These are phyloP conservation scores for Clonostachys rosea DNA, from an alignment of 2,329 filamentous ascomycete genomes.

Conservation along the genomic window DNA sequence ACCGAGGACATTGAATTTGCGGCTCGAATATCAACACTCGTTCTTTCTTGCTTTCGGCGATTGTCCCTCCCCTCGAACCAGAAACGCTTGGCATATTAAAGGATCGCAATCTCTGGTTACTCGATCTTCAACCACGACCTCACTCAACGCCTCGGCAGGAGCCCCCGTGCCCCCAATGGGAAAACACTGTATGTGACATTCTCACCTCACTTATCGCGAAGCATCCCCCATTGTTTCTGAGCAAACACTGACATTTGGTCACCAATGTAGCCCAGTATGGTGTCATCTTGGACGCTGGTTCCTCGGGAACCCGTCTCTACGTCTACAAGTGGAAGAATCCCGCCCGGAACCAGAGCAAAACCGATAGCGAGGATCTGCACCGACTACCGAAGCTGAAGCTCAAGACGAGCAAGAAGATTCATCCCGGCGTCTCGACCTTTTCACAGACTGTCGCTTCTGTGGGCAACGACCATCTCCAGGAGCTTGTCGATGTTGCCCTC, in stretches of 20 bases:
- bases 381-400: constrained; percentile 77
- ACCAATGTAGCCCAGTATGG: constrained; percentile 59
- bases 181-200: constrained; percentile 24
- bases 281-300: constrained; percentile 95
- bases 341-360: constrained; percentile 54
- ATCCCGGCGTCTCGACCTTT: constrained; percentile 89
- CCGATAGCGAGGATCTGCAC: constrained; percentile 36
- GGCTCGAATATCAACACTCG: too few species aligned
- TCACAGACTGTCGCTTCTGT: constrained; percentile 71
- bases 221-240: too few species aligned
- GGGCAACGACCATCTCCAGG: constrained; percentile 75
- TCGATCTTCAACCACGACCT: too few species aligned
- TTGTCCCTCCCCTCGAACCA: too few species aligned
- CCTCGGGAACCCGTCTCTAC: constrained; percentile 91
- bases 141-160: too few species aligned
- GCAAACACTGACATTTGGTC: too few species aligned
- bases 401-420: constrained; percentile 88
- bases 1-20: too few species aligned
- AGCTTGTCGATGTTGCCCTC: constrained; percentile 77
- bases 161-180: constrained; percentile 14
- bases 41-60: too few species aligned
- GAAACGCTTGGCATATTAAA: too few species aligned
- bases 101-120: too few species aligned
- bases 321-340: constrained; percentile 91
- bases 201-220: not conserved